Base-by-base conservation (phyloP, 345 rosid genomes). In the Hibiscus tridactylites region DNA sequence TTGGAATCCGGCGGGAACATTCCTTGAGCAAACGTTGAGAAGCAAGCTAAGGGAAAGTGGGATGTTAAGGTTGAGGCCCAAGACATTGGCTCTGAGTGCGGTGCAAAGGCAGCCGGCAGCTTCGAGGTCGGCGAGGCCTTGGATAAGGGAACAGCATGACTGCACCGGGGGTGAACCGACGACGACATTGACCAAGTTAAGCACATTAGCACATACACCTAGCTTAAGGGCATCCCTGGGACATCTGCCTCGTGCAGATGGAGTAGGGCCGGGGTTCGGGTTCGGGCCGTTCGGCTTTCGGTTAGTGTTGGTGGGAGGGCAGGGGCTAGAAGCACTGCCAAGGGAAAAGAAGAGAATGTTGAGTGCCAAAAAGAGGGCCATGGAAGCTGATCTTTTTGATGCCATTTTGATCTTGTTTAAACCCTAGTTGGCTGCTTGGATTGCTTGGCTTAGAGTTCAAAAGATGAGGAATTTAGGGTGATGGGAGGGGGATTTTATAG, bases 31-130 rank as follows among this genome's bases (percentile, higher is more conserved):
- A 56, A 61, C 73, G 73, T 87, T 87, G 71, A 89, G 85, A 68
- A 87, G 78, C 80, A 86, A 73, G 72, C 82, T 82, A 47, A 87
- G 79, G 8, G 88, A 74, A 72, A 90, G 64, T 4, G 96, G 88
- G 75, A 88, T 57, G 44, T 86, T 79, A 47, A 88, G 74, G 76
- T 86, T 77, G 74, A 81, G 77, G 3, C 96, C 89, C 13, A 83
- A 73, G 29, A 88, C 33, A 49, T 74, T 82, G 65, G 90, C 90
- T 29, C 76, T 88, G 28, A 90, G 78, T 42, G 84, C 86, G 10
- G 89, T 85, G 78, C 92, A 86, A 24, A 90, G 90, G 79, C 90
- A 90, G 35, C 80, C 75, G 1, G 96, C 89, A 4, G 90, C 96
- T 24, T 90, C 92, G 5, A 85, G 80, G 75, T 86, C 86, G 61